Base-by-base conservation (phyloP, 306 rosid species). In the Parietaria judaica region DNA sequence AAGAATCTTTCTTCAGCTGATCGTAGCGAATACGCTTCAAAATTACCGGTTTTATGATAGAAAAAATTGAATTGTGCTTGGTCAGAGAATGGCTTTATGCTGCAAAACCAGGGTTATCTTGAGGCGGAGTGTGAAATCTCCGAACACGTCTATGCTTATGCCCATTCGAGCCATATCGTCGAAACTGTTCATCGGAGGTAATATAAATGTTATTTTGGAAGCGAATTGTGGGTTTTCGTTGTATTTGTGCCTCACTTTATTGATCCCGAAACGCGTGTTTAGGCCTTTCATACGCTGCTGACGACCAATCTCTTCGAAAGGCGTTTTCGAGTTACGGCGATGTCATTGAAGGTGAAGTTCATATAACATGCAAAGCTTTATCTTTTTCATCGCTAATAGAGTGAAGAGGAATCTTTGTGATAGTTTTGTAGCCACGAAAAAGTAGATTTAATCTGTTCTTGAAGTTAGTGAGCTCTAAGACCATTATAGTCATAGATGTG, bases 111-210 rank as follows among this genome's bases (percentile, higher is more conserved):
- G 89, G 36, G 78, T 57, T 50, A 54, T 79, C 17, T 65, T 88
- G 76, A 83, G 86, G 76, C 84, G 71, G 64, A 64, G 80, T 58
- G 69, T 66, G 47, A 81, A 53, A 74, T 73, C 63, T 11, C 82
- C 91, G 11, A 73, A 60, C 67, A 14, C 79, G 13, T 76, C 80
- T 52, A 77, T 85, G 83, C 79, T 88, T 62, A 83, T 79, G 51
- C 69, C 71, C 13, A 52, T 73, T 57, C 88, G 88, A 53, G 75
- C 62, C 86, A 85, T 88, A 89, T 82, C 96, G 7, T 74, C 90
- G 72, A 88, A 79, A 83, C 94, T 88, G 56, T 88, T 80, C 46
- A 1, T 88, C 15, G 94, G 94, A 72, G 90, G 96, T 85, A 77
- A 23, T 23, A 23, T 63, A 55, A n/a, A 36, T 11, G 10, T 31